Percentiles rank a stretch among this genome's conserved stretches.
Evolutionary conservation across 106 monocot species (phyloP).

Genomic region (Dendrobium nobile): DNA sequence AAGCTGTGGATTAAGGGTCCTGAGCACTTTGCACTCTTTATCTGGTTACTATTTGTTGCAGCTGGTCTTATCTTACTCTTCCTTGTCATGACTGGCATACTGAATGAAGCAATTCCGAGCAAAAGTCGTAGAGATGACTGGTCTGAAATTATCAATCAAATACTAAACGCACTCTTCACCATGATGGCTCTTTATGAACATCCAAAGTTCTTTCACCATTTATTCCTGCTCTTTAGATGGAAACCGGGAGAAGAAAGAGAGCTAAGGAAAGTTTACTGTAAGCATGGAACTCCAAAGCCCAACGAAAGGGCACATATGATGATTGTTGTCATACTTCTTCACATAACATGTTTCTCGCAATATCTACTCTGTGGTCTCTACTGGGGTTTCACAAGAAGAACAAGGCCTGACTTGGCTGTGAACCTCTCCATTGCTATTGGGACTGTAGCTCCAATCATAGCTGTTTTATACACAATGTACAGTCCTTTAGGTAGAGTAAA

Average conservation of each 20-base stretch:
- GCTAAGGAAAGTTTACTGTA: conserved; percentile 40
- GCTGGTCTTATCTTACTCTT: conserved; percentile 17
- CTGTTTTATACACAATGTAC: conserved; percentile 19
- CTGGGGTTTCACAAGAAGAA: conserved; percentile 34
- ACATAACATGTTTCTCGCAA: conserved; percentile 38
- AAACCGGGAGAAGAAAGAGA: conserved; percentile 15
- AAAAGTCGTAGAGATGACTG: conserved; percentile 21
- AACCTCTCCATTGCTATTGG: conserved; percentile 31
- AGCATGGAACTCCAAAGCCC: conserved; percentile 9
- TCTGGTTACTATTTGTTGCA: conserved; percentile 32
- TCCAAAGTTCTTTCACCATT: conserved; percentile 41
- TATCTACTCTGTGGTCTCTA: conserved; percentile 48
- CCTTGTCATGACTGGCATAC: conserved; percentile 31
- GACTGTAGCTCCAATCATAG: conserved; percentile 25
- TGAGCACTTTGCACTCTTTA: conserved; percentile 28
- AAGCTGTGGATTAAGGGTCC: conserved; percentile 37
- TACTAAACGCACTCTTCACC: conserved; percentile 63
- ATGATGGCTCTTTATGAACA: conserved; percentile 52
- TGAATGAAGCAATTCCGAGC: conserved; percentile 22
- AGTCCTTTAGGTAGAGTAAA: conserved; percentile 33
- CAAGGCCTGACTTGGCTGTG: conserved; percentile 28
- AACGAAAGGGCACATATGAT: conserved; percentile 33
- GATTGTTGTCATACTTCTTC: conserved; percentile 37
- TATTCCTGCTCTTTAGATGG: conserved; percentile 36
- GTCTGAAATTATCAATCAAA: conserved; percentile 43